Percentiles rank a stretch among this genome's conserved stretches.
phyloP scores from a whole-genome alignment of 345 rosid genomes.

The Populus tremula region DNA sequence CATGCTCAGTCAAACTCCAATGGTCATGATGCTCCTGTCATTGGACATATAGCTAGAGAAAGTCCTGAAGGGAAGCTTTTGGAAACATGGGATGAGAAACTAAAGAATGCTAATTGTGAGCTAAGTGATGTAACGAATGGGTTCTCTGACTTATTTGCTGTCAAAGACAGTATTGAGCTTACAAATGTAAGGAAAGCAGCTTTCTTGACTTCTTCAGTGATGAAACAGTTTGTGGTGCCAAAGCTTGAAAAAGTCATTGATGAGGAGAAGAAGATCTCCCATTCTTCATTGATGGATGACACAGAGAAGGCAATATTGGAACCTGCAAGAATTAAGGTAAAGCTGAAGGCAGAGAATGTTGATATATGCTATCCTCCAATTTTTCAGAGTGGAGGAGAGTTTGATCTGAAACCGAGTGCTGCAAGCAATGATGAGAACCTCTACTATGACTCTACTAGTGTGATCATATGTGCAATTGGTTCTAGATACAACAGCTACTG shows the following conservation, averaged over 20 bases:
- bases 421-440: conserved; percentile 77
- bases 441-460: conserved; percentile 82
- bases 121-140: conserved; percentile 70
- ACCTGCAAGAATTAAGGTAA: conserved; percentile 75
- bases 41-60: conserved; percentile 76
- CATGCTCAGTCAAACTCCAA: conserved; percentile 41
- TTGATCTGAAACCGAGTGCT: conserved; percentile 94
- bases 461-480: conserved; percentile 84
- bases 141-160: conserved; percentile 77
- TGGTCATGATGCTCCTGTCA: conserved; percentile 43
- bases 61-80: conserved; percentile 81
- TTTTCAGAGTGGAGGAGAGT: conserved; percentile 89
- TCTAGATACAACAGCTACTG: conserved; percentile 87
- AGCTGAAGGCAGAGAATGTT: conserved; percentile 83
- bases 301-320: conserved; percentile 82
- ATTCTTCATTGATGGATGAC: conserved; percentile 82
- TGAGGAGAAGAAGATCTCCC: conserved; percentile 81
- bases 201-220: conserved; percentile 60
- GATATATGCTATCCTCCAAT: conserved; percentile 96
- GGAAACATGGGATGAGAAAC: conserved; percentile 72
- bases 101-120: conserved; percentile 52
- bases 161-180: conserved; percentile 70
- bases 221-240: conserved; percentile 84
- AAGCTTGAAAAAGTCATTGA: conserved; percentile 85
- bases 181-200: conserved; percentile 84